A percentile compares a stretch with the other conserved stretches of the same genome.
These are phyloP conservation scores for Phytopythium delawarense DNA, from an alignment of 352 stramenopile genomes.

Conservation along the genomic window DNA sequence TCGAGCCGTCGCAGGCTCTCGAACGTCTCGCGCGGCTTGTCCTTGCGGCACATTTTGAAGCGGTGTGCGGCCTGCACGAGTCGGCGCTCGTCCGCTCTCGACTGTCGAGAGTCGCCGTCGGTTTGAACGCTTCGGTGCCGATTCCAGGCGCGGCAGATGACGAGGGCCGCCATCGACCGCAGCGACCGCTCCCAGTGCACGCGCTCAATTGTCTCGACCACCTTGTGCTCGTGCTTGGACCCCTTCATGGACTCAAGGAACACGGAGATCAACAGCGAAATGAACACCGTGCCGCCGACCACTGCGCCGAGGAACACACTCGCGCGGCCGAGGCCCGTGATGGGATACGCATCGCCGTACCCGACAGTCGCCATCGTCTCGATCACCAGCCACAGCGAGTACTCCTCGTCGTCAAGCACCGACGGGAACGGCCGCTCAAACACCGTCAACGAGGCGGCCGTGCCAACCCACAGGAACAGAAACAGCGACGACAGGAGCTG, in stretches of 20 bases:
- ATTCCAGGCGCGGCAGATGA: slow-evolving; percentile 41
- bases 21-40: slow-evolving; percentile 9
- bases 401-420: slow-evolving; percentile 45
- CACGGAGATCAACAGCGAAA: slow-evolving; percentile 60
- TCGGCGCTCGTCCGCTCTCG: not conserved
- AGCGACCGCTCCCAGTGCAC: slow-evolving; percentile 36
- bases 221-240: slow-evolving; percentile 46
- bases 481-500: slow-evolving; percentile 44
- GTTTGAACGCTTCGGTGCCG: slow-evolving; percentile 6
- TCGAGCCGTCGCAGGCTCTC: slow-evolving; percentile 6
- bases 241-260: slow-evolving; percentile 61
- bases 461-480: slow-evolving; percentile 40
- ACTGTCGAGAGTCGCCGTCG: not conserved
- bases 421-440: slow-evolving; percentile 60
- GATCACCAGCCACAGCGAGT: slow-evolving; percentile 60
- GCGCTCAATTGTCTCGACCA: slow-evolving; percentile 38
- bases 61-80: slow-evolving; percentile 15
- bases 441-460: slow-evolving; percentile 43
- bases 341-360: slow-evolving; percentile 53
- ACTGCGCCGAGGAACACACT: slow-evolving; percentile 46
- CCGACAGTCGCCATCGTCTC: slow-evolving; percentile 60
- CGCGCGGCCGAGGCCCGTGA: slow-evolving; percentile 42
- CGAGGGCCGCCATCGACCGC: slow-evolving; percentile 16
- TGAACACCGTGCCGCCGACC: slow-evolving; percentile 40
- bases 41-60: slow-evolving; percentile 9